Base-by-base conservation (phyloP, 768 basidiomycete species). In the Clitopilus hobsonii region DNA sequence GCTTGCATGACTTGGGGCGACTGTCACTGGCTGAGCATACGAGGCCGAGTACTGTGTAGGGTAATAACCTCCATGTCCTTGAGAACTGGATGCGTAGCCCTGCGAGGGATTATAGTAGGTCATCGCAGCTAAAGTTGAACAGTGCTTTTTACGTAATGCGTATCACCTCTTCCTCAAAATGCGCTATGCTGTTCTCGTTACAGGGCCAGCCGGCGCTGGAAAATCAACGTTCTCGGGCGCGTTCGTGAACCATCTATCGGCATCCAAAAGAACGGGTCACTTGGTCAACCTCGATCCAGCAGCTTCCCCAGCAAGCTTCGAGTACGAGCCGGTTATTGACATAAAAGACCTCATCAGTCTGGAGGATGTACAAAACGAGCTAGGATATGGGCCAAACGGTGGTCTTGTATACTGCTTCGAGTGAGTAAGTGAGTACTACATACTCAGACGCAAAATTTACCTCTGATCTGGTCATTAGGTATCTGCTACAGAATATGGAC, bases 321-420 rank as follows among this genome's bases (percentile, higher is more conserved):
- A 98, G 70, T 88, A 94, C 67, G 86, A 89, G 56, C 97, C 97
- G 1, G 81, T 81, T 13, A 89, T 99, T 58, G 96, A 99, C 73
- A 98, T 99, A 70, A 83, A 86, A 55, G 91, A 98, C 63, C 79
- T 99, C 51, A 84, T 99, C 63, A 90, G 87, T 55, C 72, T 99
- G 51, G 85, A 97, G 56, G 97, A 99, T 72, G 94, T 95, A 59
- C 98, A 98, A 97, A 79, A 77, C 23, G 97, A 99, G 72, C 79
- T 97, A 60, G 88, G 85, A 32, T 94, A 94, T 71, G 97, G 97
- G 2, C 97, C 97, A 0, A 99, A 99, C 63, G 97, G 97, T 8
- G 97, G 95, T 3, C 76, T 99, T 52, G 85, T 99, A 54, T 98
- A 98, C 67, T 98, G 97, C 75, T 99, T 99, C 71, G 97, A 99